These are phyloP conservation scores for Nemania sp. DNA, from an alignment of 2,329 filamentous ascomycete species.

Conservation along the genomic window DNA sequence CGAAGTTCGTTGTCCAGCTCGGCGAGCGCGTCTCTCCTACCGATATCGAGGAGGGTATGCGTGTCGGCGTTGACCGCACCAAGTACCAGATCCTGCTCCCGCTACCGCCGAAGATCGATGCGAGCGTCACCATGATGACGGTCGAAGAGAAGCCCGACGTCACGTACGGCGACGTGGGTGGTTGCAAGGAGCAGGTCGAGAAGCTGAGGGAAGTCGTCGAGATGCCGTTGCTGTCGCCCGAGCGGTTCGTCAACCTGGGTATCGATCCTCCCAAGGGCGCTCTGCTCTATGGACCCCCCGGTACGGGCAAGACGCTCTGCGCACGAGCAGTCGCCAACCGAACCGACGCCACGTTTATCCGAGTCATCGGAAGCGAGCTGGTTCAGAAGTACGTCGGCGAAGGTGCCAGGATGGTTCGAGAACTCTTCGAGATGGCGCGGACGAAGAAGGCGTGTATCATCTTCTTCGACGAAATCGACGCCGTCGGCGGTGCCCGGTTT, in stretches of 20 bases:
- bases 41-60: conserved; percentile 99
- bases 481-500: conserved; percentile 92
- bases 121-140: conserved; percentile 99
- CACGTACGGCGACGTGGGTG: conserved; percentile 97
- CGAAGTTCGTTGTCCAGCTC: conserved; percentile 98
- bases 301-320: conserved; percentile 98
- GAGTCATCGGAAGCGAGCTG: conserved; percentile 95
- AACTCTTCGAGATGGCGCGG: conserved; percentile 98
- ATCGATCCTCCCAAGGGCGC: conserved; percentile 99
- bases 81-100: conserved; percentile 99
- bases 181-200: conserved; percentile 99
- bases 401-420: conserved; percentile 96
- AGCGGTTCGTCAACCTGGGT: conserved; percentile 97
- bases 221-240: conserved; percentile 94
- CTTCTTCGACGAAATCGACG: conserved; percentile 99
- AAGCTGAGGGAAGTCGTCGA: conserved; percentile 98
- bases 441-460: conserved; percentile 99
- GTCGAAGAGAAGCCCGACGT: conserved; percentile 99
- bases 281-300: conserved; percentile 92
- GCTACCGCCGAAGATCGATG: conserved; percentile 96
- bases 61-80: conserved; percentile 95
- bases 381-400: conserved; percentile 99
- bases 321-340: conserved; percentile 96
- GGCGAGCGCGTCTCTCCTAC: conserved; percentile 96
- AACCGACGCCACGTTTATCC: conserved; percentile 97